These are phyloP conservation scores for Termitomyces sp. DNA, from an alignment of 768 basidiomycete species.

Conservation along the genomic window DNA sequence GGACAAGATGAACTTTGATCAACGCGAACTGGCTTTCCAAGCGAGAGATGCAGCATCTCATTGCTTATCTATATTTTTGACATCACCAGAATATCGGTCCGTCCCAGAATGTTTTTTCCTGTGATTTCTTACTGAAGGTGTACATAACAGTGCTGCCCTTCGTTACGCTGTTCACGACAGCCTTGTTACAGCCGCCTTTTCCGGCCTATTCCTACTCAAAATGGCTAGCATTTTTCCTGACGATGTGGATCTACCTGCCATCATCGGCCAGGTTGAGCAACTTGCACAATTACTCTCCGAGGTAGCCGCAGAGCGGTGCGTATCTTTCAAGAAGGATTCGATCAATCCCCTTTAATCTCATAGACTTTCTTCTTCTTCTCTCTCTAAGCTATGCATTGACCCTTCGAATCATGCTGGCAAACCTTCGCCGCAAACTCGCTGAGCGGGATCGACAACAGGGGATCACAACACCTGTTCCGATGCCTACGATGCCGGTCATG, in stretches of 20 bases:
- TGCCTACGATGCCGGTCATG: conserved; percentile 28
- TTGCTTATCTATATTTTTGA: conserved; percentile 80
- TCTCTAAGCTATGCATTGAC: conserved; percentile 91
- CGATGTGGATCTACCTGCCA: conserved; percentile 71
- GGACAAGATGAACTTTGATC: conserved; percentile 96
- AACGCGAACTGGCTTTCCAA: conserved; percentile 91
- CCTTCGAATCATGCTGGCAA: conserved; percentile 89
- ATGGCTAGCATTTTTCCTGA: conserved; percentile 91
- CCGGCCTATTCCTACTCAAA: conserved; percentile 86
- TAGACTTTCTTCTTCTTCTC: neutral
- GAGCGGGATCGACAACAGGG: conserved; percentile 29
- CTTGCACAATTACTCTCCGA: conserved; percentile 87
- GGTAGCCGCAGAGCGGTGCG: conserved; percentile 85
- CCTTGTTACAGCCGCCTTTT: conserved; percentile 87
- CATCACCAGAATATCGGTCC: conserved; percentile 75
- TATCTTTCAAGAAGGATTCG: neutral
- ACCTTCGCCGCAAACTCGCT: conserved; percentile 77
- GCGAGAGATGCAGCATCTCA: conserved; percentile 90
- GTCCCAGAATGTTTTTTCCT: conserved; percentile 30
- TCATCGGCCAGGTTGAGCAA: conserved; percentile 84
- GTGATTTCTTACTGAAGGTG: neutral
- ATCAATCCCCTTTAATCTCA: neutral
- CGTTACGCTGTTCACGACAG: conserved; percentile 92
- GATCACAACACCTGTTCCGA: conserved; percentile 26
- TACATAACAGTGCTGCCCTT: conserved; percentile 63